These are phyloP conservation scores for Scalesia atractyloides DNA, from an alignment of 129 eudicot genomes.

Conservation along the genomic window DNA sequence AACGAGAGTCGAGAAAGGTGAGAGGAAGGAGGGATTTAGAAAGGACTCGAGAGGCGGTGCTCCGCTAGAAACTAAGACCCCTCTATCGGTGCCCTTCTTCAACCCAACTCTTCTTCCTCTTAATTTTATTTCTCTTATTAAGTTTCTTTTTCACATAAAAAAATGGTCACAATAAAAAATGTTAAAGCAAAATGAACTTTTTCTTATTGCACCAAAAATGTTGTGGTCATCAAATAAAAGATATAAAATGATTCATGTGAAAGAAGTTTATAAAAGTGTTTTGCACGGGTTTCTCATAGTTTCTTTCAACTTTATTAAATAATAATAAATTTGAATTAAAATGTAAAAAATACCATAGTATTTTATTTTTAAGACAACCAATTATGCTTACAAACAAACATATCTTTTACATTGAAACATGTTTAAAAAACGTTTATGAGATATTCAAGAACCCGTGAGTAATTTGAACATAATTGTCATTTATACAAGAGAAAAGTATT, in stretches of 20 bases:
- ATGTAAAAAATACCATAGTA: background rate
- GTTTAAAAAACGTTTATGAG: conserved; percentile 5
- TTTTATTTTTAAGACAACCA: background rate
- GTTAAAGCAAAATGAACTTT: background rate
- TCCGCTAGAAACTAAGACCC: too few species aligned
- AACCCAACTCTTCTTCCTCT: too few species aligned
- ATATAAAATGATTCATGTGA: conserved; percentile 15
- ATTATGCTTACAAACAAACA: background rate
- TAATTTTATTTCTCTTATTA: too few species aligned
- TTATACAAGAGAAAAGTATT: too few species aligned
- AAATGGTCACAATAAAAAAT: background rate
- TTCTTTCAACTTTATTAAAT: conserved; percentile 3
- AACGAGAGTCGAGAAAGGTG: too few species aligned
- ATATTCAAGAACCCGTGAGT: conserved; percentile 10
- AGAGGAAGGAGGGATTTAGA: too few species aligned
- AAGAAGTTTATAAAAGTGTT: background rate
- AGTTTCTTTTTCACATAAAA: too few species aligned
- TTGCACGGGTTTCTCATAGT: conserved; percentile 20
- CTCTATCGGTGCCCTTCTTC: too few species aligned
- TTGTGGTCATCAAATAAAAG: background rate
- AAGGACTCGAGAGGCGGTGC: too few species aligned
- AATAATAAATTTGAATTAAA: background rate
- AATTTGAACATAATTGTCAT: background rate
- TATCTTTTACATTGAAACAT: background rate
- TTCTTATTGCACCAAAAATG: background rate